Base-by-base conservation (phyloP, 139 green algal species). In the Chlamydomonas sp. region DNA sequence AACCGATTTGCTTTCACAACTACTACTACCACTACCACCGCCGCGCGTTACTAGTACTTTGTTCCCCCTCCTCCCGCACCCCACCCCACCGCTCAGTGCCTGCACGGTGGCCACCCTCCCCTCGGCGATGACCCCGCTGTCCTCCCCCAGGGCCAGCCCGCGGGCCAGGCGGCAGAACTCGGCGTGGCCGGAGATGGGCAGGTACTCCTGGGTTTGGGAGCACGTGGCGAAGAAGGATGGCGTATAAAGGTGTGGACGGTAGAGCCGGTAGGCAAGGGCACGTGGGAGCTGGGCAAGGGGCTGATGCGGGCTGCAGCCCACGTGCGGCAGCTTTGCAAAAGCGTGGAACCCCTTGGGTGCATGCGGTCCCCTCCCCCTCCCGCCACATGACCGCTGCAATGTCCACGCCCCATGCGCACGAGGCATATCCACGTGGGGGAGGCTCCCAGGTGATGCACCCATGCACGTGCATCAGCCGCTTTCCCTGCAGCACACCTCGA, bases 171-270 rank as follows among this genome's bases (percentile, higher is more conserved):
- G 71, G 89, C 92, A 95, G 92, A 99, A 99, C 3, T 90, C 86
- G 1, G 94, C 64, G 17, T 96, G 87, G 9, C 97, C 97, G 60
- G 95, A 91, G 83, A 98, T 98, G 57, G 94, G 91, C 71, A 96
- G 90, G 83, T 99, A 99, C 90, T 98, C 96, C 94, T 97, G 89
- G 0, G 61, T 5, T 17, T 61, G 60, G 75, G 62, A 15, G 63
- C 67, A 15, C 77, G 17, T 5, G 74, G 9, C 4, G 20, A 3
- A 80, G 64, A 72, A 62, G 31, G 49, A 68, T 4, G 58, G 64
- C 7, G 2, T 71, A 4, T 18, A 71, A 31, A 49, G 69, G 69
- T 76, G 69, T 5, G 69, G 31, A 14, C 5, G 14, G 73, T 7
- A 31, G n/a, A 60, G 14, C 59, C 60, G 69, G 31, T 66, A 3